A percentile compares a stretch with the other conserved stretches of the same genome.
These are phyloP conservation scores for Linum trigynum DNA, from an alignment of 345 rosid species.

Conservation along the genomic window DNA sequence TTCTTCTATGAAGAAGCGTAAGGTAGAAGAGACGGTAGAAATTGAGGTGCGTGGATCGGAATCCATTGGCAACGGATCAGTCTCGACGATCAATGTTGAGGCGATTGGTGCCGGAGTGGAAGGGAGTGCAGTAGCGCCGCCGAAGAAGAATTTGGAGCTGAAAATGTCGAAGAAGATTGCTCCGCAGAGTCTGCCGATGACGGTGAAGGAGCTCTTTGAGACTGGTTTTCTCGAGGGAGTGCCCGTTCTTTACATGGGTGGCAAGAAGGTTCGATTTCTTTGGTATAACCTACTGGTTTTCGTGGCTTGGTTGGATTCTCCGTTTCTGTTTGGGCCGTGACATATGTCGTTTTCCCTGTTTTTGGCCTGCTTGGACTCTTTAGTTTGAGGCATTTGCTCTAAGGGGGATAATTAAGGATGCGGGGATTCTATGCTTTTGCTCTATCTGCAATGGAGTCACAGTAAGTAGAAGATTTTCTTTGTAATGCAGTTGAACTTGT, in stretches of 20 bases:
- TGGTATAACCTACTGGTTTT: not conserved
- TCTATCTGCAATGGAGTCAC: slow-evolving; percentile 64
- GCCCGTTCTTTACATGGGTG: slow-evolving; percentile 80
- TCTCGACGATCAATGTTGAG: slow-evolving; percentile 33
- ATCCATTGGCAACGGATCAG: slow-evolving; percentile 14
- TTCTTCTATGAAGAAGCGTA: slow-evolving; percentile 23
- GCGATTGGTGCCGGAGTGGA: slow-evolving; percentile 29
- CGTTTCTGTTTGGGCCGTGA: not conserved
- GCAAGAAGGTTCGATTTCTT: slow-evolving; percentile 48
- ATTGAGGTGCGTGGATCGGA: slow-evolving; percentile 30
- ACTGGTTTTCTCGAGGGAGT: slow-evolving; percentile 3
- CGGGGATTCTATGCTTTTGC: slow-evolving; percentile 87
- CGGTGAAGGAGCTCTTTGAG: slow-evolving; percentile 35
- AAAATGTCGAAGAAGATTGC: slow-evolving; percentile 47
- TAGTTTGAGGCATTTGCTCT: slow-evolving; percentile 80
- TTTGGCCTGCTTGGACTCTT: not conserved
- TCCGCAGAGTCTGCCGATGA: slow-evolving; percentile 48
- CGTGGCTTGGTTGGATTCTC: not conserved
- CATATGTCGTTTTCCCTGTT: not conserved
- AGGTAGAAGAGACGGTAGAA: slow-evolving; percentile 20
- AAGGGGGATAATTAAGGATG: slow-evolving; percentile 76
- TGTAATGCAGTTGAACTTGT: slow-evolving; percentile 17
- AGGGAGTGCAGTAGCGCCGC: slow-evolving; percentile 34
- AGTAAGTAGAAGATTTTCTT: slow-evolving; percentile 34
- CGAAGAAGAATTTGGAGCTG: slow-evolving; percentile 43